Evolutionary conservation across 345 rosid genomes (phyloP), one percentile per base, ranked within the genome.

Genomic region (Fremontodendron californicum): DNA sequence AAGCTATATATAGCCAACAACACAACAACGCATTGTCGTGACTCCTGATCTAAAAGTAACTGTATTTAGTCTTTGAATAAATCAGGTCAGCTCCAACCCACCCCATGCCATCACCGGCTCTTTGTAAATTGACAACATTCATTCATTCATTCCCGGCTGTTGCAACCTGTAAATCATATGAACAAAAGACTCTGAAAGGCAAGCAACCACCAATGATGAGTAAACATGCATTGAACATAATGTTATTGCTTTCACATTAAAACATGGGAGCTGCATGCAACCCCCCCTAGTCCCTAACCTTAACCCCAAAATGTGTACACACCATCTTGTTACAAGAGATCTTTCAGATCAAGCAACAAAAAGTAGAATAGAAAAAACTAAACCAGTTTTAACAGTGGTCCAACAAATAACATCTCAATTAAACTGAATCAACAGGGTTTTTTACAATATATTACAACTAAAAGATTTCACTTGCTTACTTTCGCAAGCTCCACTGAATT

Each of bases 151-250:
- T 54, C 7, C n/a, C 10, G 27, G 16, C 37, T 12, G 49, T 29
- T 57, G 67, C 68, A 54, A 27, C 75, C 40, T 68, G 55, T 65
- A 31, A 62, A 31, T 63, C 68, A 33, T 23, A 19, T 57, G 27
- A 69, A 13, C 73, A 40, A 42, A 21, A 12, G 72, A 67, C 27
- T 21, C 52, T 66, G 35, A 42, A 69, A n/a, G n/a, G n/a, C n/a
- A 69, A 69, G 73, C 16, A 46, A 42, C 69, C 1, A 40, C 9
- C 4, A 43, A 69, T 49, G 15, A 35, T n/a, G 65, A 29, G 13
- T 55, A 4, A 19, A 51, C 62, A 42, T 21, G 54, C 9, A 39
- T 18, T 27, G 35, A 60, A 58, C n/a, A 61, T 33, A 33, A 57
- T 55, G 42, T 42, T 29, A 72, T 25, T 25, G 31, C 48, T 61